Evolutionary conservation across 192 early-diverging fungal species (phyloP), one percentile per base, ranked within the genome.

Genomic region (Oehlia diaphana): DNA sequence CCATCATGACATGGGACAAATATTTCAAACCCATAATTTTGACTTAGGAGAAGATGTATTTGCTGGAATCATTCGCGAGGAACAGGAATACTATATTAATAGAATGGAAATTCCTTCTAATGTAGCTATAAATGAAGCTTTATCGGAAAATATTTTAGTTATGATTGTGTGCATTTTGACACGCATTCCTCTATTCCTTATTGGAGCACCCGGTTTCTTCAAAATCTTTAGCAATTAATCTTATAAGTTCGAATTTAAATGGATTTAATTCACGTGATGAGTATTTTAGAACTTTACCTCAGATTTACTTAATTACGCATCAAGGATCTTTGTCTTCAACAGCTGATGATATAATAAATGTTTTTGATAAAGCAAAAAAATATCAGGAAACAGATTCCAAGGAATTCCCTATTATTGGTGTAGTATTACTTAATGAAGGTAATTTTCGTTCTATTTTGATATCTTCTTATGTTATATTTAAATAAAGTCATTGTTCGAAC

Each of bases 321-420:
- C 78, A 79, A 50, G 78, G 78, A 10, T 79, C 78, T 9, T 69
- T 69, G 13, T 73, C 47, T 16, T 79, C 78, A 33, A 79, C 78
- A 7, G 63, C 78, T 50, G 78, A 79, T 37, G 69, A 69, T 31
- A 72, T 79, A 72, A 19, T 53, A 16, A 53, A 53, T 21, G 50
- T 53, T 53, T 53, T 53, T 53, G 50, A 53, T 14, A 53, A 79
- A 63, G 78, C 78, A 19, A 37, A 71, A 19, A 69, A 62, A 19
- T 79, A 58, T 62, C 68, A 79, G 49, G 53, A 69, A 37, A 69
- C 31, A 9, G 42, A 58, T 26, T 71, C 78, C 33, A 26, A 72
- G 42, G 13, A 53, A 53, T 53, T 53, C 16, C 50, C 50, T 53
- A 16, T 53, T 19, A 53, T 53, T 53, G 21, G 50, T 19, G 50